Percentiles rank a stretch among this genome's conserved stretches.
Conservation (phyloP, 2,329 filamentous ascomycete genomes). For the Orbilia oligospora region DNA sequence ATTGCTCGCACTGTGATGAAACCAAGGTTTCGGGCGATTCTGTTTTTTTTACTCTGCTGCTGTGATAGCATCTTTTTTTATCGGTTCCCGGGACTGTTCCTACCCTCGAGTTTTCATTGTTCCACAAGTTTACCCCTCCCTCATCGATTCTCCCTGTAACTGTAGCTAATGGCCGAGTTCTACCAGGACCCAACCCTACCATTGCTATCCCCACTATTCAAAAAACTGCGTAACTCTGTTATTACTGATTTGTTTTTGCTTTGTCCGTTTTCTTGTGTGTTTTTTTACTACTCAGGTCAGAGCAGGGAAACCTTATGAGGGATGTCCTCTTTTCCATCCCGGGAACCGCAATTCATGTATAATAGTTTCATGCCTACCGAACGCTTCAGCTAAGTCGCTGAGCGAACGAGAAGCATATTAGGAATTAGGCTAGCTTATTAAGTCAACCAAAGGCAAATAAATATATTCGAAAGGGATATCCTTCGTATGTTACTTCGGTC, state of each 20-base stretch:
- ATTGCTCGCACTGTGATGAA: constrained; percentile 32
- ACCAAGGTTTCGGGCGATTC: constrained; percentile 26
- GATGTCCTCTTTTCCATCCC: constrained; percentile 1
- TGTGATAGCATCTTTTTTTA: constrained; percentile 11
- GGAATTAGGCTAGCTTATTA: constrained; percentile 24
- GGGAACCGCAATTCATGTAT: constrained; percentile 54
- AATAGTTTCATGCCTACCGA: constrained; percentile 42
- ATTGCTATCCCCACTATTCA: constrained; percentile 2
- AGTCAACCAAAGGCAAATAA: constrained; percentile 13
- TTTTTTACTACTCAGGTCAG: constrained; percentile 15
- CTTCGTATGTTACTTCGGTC: constrained; percentile 27
- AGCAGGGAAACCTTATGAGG: constrained; percentile 20
- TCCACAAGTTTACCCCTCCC: constrained; percentile 9
- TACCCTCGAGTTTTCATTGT: constrained; percentile 21
- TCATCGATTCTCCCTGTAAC: constrained; percentile 11
- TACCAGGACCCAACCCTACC: constrained; percentile 1
- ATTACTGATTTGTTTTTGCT: not conserved
- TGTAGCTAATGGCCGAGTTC: constrained; percentile 29
- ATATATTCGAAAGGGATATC: constrained; percentile 21
- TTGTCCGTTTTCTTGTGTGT: constrained; percentile 19
- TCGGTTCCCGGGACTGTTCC: constrained; percentile 18
- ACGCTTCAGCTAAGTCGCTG: constrained; percentile 1
- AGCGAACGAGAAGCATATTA: not conserved
- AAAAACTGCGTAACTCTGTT: constrained; percentile 6
- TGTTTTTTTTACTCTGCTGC: constrained; percentile 23